Conservation (phyloP, 495 filamentous ascomycete species). For the Baudoinia panamericana region DNA sequence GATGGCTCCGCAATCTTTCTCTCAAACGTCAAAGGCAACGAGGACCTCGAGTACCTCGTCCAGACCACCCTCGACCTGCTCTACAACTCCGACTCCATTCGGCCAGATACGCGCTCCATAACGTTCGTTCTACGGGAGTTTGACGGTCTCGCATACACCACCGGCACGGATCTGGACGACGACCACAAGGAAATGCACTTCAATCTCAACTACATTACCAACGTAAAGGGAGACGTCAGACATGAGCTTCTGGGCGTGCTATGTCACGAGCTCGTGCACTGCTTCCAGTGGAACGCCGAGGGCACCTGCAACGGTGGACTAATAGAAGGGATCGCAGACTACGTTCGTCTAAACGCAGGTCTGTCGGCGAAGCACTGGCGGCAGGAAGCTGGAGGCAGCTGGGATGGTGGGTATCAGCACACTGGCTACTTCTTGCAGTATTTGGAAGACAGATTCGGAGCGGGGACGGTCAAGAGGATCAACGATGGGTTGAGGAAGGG, state of each 20-base stretch:
- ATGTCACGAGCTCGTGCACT: conserved; percentile 89
- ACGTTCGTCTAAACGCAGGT: conserved; percentile 65
- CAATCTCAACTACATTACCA: conserved; percentile 58
- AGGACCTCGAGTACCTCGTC: conserved; percentile 49
- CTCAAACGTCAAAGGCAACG: conserved; percentile 25
- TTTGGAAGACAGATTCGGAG: conserved; percentile 50
- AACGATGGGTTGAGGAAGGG: conserved; percentile 55
- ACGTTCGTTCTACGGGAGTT: conserved; percentile 73
- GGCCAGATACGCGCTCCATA: conserved; percentile 58
- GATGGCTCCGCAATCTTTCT: conserved; percentile 22
- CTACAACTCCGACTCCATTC: conserved; percentile 37
- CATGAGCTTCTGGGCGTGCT: conserved; percentile 73
- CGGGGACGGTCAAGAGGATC: conserved; percentile 55
- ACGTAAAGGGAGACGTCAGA: conserved; percentile 23
- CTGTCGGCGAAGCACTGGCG: conserved; percentile 79
- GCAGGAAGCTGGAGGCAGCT: conserved; percentile 43
- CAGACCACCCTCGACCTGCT: conserved; percentile 49
- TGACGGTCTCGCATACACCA: conserved; percentile 79
- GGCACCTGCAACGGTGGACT: conserved; percentile 60
- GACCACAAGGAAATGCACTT: conserved; percentile 96
- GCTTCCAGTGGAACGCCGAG: conserved; percentile 68
- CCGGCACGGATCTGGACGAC: conserved; percentile 62
- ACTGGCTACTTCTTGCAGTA: conserved; percentile 86
- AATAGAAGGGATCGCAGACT: conserved; percentile 90
- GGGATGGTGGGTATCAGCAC: conserved; percentile 87